Base-by-base conservation (phyloP, 2,329 filamentous ascomycete species). In the Endocalyx cinctus region DNA sequence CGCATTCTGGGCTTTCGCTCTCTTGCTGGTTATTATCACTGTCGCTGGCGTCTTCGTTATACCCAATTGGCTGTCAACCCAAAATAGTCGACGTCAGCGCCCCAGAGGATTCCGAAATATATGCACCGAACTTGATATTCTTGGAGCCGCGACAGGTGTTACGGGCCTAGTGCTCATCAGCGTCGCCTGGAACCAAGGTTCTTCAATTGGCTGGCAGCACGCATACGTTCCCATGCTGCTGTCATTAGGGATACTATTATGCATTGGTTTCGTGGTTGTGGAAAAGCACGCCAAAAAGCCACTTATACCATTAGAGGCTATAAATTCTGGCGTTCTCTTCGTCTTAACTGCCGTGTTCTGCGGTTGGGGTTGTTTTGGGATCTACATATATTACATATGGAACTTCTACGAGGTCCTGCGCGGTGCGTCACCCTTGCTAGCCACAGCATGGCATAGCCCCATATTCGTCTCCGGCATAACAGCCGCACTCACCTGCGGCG, bases 141-240 rank as follows among this genome's bases (percentile, higher is more conserved):
- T 47, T 13, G 55, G 55, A 31, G 50, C 55, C 15, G 30, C 56
- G 14, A 48, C 55, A 4, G 75, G 74, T 4, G 64, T 79, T 20
- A 58, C 63, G 0, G 72, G 66, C 3, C 59, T 79, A 33, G 58
- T 75, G 1, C 54, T 79, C 6, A 60, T 79, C 51, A 79, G 78
- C 45, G 67, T 79, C 35, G 70, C 74, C 3, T 74, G 72, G 67
- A 79, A 79, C 43, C 74, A 79, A 48, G 74, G 69, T 4, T 66
- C 70, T 0, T 56, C 71, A 2, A 66, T 67, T 10, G 68, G 71
- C 2, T 79, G 74, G 74, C 39, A 51, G 10, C 55, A 60, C n/a
- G 57, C 67, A 0, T 77, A 77, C 43, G 63, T 74, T 20, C 67
- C 69, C 35, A 52, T 63, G 6, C 49, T 72, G 5, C 57, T 81